A percentile compares a stretch with the other conserved stretches of the same genome.
Conservation (phyloP, 192 early-diverging fungal species). For the Coemansia guatemalensis region DNA sequence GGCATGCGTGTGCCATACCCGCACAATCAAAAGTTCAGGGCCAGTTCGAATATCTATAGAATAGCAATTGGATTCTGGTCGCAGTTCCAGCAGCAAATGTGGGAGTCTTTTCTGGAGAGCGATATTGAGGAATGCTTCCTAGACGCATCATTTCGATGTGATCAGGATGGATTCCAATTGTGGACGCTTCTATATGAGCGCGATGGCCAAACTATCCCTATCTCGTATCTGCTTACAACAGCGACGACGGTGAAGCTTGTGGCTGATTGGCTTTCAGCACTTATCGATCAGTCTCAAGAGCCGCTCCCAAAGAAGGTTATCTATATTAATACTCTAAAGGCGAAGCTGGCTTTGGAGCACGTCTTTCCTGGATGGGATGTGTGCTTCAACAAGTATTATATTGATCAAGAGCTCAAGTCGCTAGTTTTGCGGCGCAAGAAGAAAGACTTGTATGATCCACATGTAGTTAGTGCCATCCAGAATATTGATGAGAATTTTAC, state of each 20-base stretch:
- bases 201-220: constrained; percentile 11
- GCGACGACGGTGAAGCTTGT: constrained; percentile 17
- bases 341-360: neutral
- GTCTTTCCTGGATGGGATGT: constrained; percentile 33
- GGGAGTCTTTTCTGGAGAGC: constrained; percentile 16
- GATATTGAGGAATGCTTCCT: constrained; percentile 29
- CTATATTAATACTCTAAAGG: constrained; percentile 26
- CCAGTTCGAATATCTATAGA: neutral
- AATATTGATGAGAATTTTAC: constrained; percentile 6
- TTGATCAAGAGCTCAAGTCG: constrained; percentile 24
- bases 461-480: constrained; percentile 1
- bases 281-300: constrained; percentile 1
- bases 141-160: constrained; percentile 26
- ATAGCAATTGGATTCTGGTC: constrained; percentile 34
- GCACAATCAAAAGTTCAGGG: constrained; percentile 8
- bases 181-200: constrained; percentile 46
- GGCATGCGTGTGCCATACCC: constrained; percentile 33
- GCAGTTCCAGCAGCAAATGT: constrained; percentile 37
- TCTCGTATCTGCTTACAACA: constrained; percentile 38
- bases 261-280: constrained; percentile 27
- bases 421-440: neutral
- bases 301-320: constrained; percentile 16
- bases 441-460: neutral
- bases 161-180: constrained; percentile 39
- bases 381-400: constrained; percentile 31